Conservation (phyloP, 2,329 filamentous ascomycete species). For the Fusarium chuoi region DNA sequence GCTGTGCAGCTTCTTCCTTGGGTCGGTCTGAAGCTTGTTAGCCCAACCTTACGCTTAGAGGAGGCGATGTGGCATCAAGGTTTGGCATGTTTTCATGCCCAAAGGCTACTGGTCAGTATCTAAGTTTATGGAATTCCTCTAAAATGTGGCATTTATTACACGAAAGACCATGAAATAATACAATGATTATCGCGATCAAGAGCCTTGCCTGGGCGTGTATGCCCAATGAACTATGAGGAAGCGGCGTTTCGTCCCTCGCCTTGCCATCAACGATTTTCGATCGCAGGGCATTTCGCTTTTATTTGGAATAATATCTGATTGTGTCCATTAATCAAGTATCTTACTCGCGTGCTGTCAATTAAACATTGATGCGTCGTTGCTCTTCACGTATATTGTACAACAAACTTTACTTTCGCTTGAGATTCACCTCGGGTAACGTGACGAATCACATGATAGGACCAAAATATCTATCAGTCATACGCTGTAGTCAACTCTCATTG, state of each 20-base stretch:
- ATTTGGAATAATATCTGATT: not conserved
- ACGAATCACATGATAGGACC: not conserved
- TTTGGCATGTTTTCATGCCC: not conserved
- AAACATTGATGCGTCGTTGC: not conserved
- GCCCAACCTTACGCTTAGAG: not conserved
- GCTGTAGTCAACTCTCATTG: accelerated
- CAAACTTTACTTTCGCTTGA: not conserved
- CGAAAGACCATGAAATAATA: accelerated
- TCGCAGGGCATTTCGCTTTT: not conserved
- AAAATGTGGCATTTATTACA: not conserved
- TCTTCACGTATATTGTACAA: accelerated
- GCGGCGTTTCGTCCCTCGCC: not conserved
- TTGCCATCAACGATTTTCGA: not conserved
- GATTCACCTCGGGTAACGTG: not conserved
- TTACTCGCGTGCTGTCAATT: too few relatives aligned
- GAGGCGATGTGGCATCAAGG: not conserved
- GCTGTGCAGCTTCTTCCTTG: not conserved
- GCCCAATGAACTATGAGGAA: not conserved
- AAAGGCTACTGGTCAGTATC: not conserved
- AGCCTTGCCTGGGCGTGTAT: not conserved
- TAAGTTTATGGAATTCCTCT: not conserved
- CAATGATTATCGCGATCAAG: not conserved
- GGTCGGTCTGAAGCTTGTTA: not conserved
- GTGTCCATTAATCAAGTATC: accelerated
- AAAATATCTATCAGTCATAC: not conserved